These are phyloP conservation scores for Globisporangium ultimum DNA, from an alignment of 352 stramenopile species.

Conservation along the genomic window DNA sequence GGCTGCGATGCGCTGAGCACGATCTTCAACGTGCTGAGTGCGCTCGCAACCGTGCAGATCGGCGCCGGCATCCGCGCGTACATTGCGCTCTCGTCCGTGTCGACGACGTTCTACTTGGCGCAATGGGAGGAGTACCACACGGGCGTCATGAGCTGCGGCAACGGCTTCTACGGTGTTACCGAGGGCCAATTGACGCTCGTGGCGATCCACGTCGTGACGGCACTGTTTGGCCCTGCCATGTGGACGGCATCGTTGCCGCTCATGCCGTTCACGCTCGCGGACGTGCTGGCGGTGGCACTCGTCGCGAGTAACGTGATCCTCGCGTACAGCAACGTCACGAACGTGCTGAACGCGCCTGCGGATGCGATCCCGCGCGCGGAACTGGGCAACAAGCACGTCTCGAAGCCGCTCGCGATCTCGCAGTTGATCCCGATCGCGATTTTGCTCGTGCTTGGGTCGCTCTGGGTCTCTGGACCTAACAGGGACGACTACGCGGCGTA, in stretches of 20 bases:
- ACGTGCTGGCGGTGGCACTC: constrained; percentile 51
- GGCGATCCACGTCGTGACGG: constrained; percentile 53
- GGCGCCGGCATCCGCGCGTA: constrained; percentile 44
- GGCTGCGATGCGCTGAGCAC: constrained; percentile 86
- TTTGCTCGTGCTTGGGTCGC: constrained; percentile 46
- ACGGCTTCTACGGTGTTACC: constrained; percentile 80
- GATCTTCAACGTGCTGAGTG: constrained; percentile 77
- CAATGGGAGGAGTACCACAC: constrained; percentile 90
- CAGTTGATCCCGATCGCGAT: constrained; percentile 74
- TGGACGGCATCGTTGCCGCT: constrained; percentile 45
- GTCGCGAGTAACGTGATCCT: constrained; percentile 78
- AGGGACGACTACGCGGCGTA: constrained; percentile 60
- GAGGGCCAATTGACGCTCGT: constrained; percentile 82
- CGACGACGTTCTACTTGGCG: constrained; percentile 79
- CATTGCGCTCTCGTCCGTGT: constrained; percentile 71
- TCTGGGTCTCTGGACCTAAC: constrained; percentile 76
- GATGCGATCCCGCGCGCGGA: constrained; percentile 60
- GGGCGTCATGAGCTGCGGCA: constrained; percentile 87
- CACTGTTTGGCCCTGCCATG: constrained; percentile 50
- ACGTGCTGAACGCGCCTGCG: constrained; percentile 56
- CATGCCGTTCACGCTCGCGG: constrained; percentile 38
- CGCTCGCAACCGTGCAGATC: constrained; percentile 56
- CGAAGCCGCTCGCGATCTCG: constrained; percentile 69
- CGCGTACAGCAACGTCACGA: constrained; percentile 67
- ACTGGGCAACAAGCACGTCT: constrained; percentile 82